Evolutionary conservation across 768 basidiomycete genomes (phyloP).

Genomic region (Agaricus sinodeliciosus): DNA sequence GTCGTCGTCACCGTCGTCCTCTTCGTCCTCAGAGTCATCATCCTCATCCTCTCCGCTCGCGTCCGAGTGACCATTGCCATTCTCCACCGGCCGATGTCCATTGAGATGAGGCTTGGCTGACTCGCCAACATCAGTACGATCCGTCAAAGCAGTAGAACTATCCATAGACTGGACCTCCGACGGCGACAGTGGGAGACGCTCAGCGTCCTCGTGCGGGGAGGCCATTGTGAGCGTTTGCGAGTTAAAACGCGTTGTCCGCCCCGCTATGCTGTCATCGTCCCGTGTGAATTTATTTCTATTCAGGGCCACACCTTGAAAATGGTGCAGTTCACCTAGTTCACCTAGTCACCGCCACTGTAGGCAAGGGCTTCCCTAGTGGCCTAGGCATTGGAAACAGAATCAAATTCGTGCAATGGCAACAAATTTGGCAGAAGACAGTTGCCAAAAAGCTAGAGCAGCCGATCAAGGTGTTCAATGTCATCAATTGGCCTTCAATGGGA

Average conservation of each 20-base stretch:
- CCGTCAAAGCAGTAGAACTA: neutral
- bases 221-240: neutral
- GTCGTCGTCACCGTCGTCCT: conserved; percentile 27
- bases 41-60: conserved; percentile 21
- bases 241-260: neutral
- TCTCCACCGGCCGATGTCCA: neutral
- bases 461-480: no score
- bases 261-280: neutral
- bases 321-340: no score
- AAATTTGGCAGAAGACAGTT: no score
- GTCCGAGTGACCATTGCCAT: neutral
- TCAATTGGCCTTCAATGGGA: no score
- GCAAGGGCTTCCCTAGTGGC: no score
- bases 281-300: neutral
- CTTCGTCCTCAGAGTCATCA: conserved; percentile 20
- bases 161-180: neutral
- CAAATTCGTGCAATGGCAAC: no score
- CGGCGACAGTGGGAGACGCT: neutral
- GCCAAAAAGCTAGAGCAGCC: no score
- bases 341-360: no score
- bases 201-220: neutral
- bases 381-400: no score
- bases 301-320: no score
- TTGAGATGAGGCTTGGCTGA: neutral
- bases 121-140: neutral